phyloP scores from a whole-genome alignment of 163 green algal species.

The Prototheca wickerhamii region DNA sequence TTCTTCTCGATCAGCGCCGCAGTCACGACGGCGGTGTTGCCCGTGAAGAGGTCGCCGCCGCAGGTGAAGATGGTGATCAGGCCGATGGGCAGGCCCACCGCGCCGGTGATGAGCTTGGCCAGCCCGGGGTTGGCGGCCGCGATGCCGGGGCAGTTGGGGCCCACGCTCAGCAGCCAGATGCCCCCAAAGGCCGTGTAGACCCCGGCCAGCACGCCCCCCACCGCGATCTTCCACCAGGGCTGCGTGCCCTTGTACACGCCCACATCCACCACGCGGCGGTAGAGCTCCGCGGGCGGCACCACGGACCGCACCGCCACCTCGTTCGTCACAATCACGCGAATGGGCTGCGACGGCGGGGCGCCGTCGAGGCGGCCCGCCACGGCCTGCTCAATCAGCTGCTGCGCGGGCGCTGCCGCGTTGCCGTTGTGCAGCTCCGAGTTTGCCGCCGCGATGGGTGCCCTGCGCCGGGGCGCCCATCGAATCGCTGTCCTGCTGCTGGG shows the following conservation, averaged over 20 bases:
- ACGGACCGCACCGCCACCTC: constrained; percentile 6
- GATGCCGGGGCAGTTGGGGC: constrained; percentile 28
- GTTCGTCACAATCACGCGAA: not conserved
- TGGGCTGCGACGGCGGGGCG: not conserved
- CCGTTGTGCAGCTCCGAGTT: too few species aligned
- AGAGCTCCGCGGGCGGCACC: constrained; percentile 5
- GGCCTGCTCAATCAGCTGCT: too few species aligned
- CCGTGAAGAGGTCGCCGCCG: constrained; percentile 59
- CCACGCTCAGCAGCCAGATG: constrained; percentile 28
- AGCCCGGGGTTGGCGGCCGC: constrained; percentile 27
- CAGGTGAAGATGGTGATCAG: constrained; percentile 32
- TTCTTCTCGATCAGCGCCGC: constrained; percentile 30
- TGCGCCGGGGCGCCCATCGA: too few species aligned
- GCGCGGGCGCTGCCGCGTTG: too few species aligned
- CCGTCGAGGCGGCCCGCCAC: too few species aligned
- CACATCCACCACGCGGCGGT: constrained; percentile 3
- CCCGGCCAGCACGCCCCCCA: constrained; percentile 23
- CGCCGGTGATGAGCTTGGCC: constrained; percentile 33
- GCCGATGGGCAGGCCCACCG: constrained; percentile 31
- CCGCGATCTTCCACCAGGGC: constrained; percentile 38
- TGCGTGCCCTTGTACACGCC: constrained; percentile 25
- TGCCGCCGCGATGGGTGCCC: too few species aligned
- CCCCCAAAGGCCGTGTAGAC: constrained; percentile 28
- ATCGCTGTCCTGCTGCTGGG: too few species aligned
- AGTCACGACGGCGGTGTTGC: constrained; percentile 48